A percentile compares a stretch with the other conserved stretches of the same genome.
Conservation (phyloP, 352 stramenopile genomes). For the Globisporangium barbulae region DNA sequence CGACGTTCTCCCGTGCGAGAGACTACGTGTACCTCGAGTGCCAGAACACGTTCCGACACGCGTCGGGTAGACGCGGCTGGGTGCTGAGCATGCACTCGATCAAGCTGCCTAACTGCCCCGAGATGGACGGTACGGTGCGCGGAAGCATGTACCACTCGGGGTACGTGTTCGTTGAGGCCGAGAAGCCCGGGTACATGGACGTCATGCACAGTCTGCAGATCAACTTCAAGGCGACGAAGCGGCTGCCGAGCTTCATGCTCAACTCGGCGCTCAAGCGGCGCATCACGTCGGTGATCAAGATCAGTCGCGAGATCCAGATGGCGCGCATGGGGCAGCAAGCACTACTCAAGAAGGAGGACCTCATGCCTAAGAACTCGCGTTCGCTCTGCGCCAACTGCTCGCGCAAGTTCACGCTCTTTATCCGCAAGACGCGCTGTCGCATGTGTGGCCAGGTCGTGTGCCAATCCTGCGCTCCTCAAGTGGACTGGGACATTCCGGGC, state of each 20-base stretch:
- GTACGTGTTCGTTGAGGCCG: constrained; percentile 76
- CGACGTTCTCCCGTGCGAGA: constrained; percentile 48
- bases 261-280: constrained; percentile 61
- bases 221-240: constrained; percentile 77
- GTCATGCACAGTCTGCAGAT: constrained; percentile 86
- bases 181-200: constrained; percentile 75
- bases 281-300: constrained; percentile 60
- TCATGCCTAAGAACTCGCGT: constrained; percentile 65
- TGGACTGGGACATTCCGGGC: constrained; percentile 36
- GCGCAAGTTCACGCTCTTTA: constrained; percentile 68
- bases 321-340: constrained; percentile 50
- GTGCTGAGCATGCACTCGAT: constrained; percentile 85
- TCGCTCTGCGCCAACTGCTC: constrained; percentile 55
- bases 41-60: constrained; percentile 77
- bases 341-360: constrained; percentile 56
- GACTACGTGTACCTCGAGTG: constrained; percentile 80
- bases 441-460: constrained; percentile 77
- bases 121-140: constrained; percentile 65
- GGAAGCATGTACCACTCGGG: constrained; percentile 82
- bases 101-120: constrained; percentile 68
- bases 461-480: constrained; percentile 58
- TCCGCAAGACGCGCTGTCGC: constrained; percentile 67
- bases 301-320: constrained; percentile 65
- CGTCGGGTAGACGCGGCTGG: constrained; percentile 61
- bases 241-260: constrained; percentile 60